Evolutionary conservation across 768 basidiomycete species (phyloP).

Genomic region (Rhodotorula paludigena): DNA sequence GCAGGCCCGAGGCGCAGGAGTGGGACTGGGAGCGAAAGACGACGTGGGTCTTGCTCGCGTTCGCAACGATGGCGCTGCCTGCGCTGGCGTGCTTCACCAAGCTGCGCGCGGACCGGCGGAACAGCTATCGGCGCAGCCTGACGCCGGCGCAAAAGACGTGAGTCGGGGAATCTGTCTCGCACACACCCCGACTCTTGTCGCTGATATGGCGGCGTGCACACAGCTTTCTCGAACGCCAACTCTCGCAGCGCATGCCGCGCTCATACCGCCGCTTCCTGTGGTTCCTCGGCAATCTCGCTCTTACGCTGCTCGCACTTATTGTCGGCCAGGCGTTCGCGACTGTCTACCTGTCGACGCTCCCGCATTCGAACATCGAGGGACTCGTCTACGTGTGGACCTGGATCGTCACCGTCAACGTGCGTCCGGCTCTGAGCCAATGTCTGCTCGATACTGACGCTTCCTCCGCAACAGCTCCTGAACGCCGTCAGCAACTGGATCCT

Average conservation of each 20-base stretch:
- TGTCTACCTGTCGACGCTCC: constrained; percentile 84
- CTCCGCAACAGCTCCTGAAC: constrained; percentile 43
- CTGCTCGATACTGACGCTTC: no score
- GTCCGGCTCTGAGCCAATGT: background rate
- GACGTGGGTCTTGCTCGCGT: constrained; percentile 41
- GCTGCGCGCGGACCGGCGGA: constrained; percentile 49
- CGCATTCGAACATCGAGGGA: constrained; percentile 57
- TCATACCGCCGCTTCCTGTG: constrained; percentile 51
- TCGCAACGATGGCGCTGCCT: constrained; percentile 39
- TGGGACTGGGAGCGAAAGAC: constrained; percentile 45
- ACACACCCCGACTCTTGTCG: background rate
- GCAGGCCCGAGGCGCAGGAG: background rate
- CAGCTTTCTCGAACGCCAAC: constrained; percentile 47
- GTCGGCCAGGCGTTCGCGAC: constrained; percentile 65
- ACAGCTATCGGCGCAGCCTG: constrained; percentile 47
- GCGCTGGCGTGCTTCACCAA: constrained; percentile 48
- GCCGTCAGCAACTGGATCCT: constrained; percentile 48
- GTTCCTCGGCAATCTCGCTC: constrained; percentile 49
- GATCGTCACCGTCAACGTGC: constrained; percentile 40
- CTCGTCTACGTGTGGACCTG: constrained; percentile 61
- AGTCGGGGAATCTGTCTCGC: constrained; percentile 8
- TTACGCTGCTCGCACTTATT: constrained; percentile 64
- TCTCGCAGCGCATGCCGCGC: constrained; percentile 47
- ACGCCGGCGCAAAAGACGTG: constrained; percentile 47
- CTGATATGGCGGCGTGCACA: no score